A percentile compares a stretch with the other conserved stretches of the same genome.
Evolutionary conservation across 1,139 yeast genomes (phyloP).

Genomic region (Candida gigantensis): DNA sequence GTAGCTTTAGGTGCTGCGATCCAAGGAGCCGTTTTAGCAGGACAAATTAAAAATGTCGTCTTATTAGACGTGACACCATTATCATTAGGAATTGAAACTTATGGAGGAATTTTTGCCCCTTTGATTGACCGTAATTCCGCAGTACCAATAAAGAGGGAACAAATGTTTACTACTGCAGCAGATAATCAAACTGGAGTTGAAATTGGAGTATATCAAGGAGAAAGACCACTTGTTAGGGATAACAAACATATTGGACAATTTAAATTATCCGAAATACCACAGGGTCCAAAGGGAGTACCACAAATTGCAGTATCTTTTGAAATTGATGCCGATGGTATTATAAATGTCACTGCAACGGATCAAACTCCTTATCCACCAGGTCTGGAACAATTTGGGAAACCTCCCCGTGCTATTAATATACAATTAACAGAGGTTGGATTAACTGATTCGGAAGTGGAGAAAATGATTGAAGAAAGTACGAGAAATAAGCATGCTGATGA

Average conservation of each 20-base stretch:
- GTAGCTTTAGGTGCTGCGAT: conserved; percentile 86
- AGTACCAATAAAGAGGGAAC: conserved; percentile 71
- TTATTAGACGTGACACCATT: conserved; percentile 77
- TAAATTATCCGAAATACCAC: conserved; percentile 65
- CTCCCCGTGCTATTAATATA: conserved; percentile 53
- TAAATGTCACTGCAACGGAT: conserved; percentile 72
- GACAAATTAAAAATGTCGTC: conserved; percentile 69
- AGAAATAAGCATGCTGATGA: conserved; percentile 44
- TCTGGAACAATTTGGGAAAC: conserved; percentile 29
- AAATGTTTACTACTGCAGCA: conserved; percentile 78
- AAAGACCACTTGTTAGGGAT: conserved; percentile 70
- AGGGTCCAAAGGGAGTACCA: conserved; percentile 75
- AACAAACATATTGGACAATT: conserved; percentile 75
- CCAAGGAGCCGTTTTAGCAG: conserved; percentile 77
- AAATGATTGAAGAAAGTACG: conserved; percentile 55
- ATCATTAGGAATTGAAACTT: conserved; percentile 78
- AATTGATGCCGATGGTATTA: conserved; percentile 82
- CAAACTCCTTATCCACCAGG: conserved; percentile 51
- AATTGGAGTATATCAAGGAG: conserved; percentile 78
- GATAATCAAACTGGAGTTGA: conserved; percentile 84
- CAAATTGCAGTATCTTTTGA: conserved; percentile 74
- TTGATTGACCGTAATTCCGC: conserved; percentile 75
- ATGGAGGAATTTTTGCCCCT: conserved; percentile 79
- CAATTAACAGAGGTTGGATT: conserved; percentile 71
- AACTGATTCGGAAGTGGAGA: conserved; percentile 61